Evolutionary conservation across 2,329 filamentous ascomycete species (phyloP), one percentile per base, ranked within the genome.

Genomic region (Colletotrichum nymphaeae): DNA sequence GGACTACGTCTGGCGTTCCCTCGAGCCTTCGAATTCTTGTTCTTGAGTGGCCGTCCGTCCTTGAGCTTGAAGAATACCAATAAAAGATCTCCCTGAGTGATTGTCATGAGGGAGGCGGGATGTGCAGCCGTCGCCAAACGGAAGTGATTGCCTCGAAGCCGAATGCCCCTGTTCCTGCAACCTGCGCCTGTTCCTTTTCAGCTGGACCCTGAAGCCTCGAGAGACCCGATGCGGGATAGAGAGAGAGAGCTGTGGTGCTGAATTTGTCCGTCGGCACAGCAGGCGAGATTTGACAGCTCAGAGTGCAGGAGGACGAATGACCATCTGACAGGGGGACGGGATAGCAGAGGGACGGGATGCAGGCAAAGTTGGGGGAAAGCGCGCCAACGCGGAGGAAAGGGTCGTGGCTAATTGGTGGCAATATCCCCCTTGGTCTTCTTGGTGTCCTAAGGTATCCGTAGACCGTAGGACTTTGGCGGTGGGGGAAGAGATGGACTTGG

Each of bases 101-200:
- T 5, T 19, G 19, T 49, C 8, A 8, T 9, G 19, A 49, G 19
- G 19, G 19, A 46, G 5, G 63, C 46, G 55, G 70, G 67, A 65
- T 62, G 55, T 46, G 70, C 56, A 70, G 37, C 70, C 67, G 70
- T 73, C 60, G 70, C 60, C 67, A 66, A 56, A 66, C 60, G 70
- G 70, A 73, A 73, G 32, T 32, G 56, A 60, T 70, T 73, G 70
- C 70, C 70, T 66, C 16, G 56, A 24, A 70, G 67, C 70, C 70
- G 67, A 66, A 70, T 37, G 56, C 56, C 70, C 67, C 70, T 66
- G 67, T 60, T 62, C 30, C 11, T 62, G 60, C 70, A 28, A 30
- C 70, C 67, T 62, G 67, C 49, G 67, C 46, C 55, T 73, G 62
- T 32, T 60, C 57, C 35, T 49, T 65, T 56, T 46, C 58, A 70